Percentiles rank a stretch among this genome's conserved stretches.
These are phyloP conservation scores for Fusarium luffae DNA, from an alignment of 2,329 filamentous ascomycete genomes.

Conservation along the genomic window DNA sequence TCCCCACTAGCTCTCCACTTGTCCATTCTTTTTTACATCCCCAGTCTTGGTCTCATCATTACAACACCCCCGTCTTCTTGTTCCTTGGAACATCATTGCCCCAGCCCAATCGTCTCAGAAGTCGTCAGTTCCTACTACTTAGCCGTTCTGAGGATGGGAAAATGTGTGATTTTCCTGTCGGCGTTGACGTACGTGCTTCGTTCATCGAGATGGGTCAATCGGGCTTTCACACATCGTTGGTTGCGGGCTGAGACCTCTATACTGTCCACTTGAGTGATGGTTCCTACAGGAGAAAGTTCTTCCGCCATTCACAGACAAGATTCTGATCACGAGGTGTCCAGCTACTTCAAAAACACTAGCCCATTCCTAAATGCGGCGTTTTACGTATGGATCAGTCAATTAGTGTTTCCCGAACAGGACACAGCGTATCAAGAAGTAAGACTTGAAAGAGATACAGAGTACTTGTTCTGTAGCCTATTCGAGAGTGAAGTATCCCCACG, in stretches of 20 bases:
- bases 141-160: no score
- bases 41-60: background rate
- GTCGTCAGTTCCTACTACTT: background rate
- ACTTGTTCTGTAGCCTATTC: background rate
- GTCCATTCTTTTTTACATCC: background rate
- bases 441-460: rapidly evolving
- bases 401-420: background rate
- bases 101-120: background rate
- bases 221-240: no score
- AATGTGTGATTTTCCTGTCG: rapidly evolving
- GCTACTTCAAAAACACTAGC: background rate
- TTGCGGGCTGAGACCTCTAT: background rate
- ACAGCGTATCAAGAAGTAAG: background rate
- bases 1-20: background rate
- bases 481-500: rapidly evolving
- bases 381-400: background rate
- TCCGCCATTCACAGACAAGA: background rate
- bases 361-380: background rate
- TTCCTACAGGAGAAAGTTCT: no score
- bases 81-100: background rate
- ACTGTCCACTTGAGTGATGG: background rate
- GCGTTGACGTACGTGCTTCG: rapidly evolving
- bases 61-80: background rate
- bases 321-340: background rate
- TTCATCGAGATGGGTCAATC: background rate